Evolutionary conservation across 1,284 basidiomycete species (phyloP), one percentile per base, ranked within the genome.

Genomic region (Irpex sp.): DNA sequence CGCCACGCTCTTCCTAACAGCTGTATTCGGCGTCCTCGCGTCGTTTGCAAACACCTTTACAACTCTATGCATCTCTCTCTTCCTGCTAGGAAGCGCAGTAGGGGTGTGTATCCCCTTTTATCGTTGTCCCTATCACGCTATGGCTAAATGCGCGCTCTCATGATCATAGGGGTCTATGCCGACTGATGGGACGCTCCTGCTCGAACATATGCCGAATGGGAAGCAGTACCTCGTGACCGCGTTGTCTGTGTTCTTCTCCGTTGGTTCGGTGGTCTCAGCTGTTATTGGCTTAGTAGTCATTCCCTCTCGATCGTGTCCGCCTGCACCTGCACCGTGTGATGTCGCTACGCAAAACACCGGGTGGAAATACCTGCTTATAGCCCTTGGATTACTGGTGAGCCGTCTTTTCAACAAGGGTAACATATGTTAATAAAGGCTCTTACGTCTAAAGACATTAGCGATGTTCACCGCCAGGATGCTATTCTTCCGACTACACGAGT

Each of bases 171-270:
- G 96, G 10, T 97, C 95, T 1, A 98, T 99, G 96, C 98, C 97
- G 0, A 99, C 97, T 0, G 97, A 99, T 77, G 97, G 97, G 2
- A 98, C 97, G 0, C 90, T 98, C 5, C 91, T 99, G 67, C 88
- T 99, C 4, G 98, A 99, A 80, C 97, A 98, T 77, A 93, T 99
- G 84, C 98, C 98, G 0, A 92, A 94, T 75, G 90, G 91, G 20
- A 97, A 97, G 76, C 93, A 97, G 78, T 97, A 97, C 80, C 91
- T 99, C 45, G 93, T 99, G 65, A 99, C 97, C 0, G 95, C 95
- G 0, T 89, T 99, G n/a, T 98, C 96, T 5, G 91, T 98, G 22
- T 99, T 99, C 86, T 98, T 98, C 85, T 97, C 96, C 3, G 84
- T 98, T 64, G 97, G 97, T 59, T 92, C 97, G 0, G 96, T 98